Percentiles rank a stretch among this genome's conserved stretches.
Evolutionary conservation across 78 protist genomes (phyloP).

Genomic region (Dictyostelium brefeldianum): DNA sequence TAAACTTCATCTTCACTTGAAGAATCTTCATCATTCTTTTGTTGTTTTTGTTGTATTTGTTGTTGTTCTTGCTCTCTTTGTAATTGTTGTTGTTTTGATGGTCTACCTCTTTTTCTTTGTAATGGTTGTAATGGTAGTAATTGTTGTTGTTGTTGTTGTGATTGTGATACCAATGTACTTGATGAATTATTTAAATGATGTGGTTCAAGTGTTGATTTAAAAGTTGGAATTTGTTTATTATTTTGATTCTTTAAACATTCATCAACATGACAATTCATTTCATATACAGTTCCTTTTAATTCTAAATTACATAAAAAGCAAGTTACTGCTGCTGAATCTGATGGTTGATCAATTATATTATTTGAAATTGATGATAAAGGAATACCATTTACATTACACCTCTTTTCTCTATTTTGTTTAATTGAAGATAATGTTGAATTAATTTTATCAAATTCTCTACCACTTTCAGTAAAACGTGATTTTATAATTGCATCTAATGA

Average conservation of each 20-base stretch:
- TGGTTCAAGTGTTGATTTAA: background rate
- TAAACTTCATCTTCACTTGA: background rate
- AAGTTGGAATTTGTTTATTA: background rate
- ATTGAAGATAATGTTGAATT: background rate
- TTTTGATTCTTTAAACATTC: constrained; percentile 16
- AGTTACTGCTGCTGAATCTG: background rate
- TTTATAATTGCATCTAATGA: background rate
- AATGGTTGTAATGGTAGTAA: background rate
- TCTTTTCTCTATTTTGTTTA: constrained; percentile 10
- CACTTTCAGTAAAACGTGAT: background rate
- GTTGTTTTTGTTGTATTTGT: background rate
- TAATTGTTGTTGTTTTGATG: constrained; percentile 2
- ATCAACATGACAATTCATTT: constrained; percentile 39
- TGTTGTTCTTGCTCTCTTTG: background rate
- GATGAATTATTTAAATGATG: background rate
- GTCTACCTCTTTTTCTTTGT: constrained; percentile 15
- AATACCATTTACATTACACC: background rate
- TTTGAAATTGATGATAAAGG: background rate
- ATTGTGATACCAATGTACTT: background rate
- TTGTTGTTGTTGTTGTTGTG: background rate
- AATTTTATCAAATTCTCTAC: constrained; percentile 9
- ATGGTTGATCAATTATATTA: too few relatives aligned
- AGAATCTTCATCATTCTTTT: background rate
- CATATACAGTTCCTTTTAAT: background rate
- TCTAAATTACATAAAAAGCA: constrained; percentile 38